These are phyloP conservation scores for Tylopilus sp. DNA, from an alignment of 768 basidiomycete genomes.

Conservation along the genomic window DNA sequence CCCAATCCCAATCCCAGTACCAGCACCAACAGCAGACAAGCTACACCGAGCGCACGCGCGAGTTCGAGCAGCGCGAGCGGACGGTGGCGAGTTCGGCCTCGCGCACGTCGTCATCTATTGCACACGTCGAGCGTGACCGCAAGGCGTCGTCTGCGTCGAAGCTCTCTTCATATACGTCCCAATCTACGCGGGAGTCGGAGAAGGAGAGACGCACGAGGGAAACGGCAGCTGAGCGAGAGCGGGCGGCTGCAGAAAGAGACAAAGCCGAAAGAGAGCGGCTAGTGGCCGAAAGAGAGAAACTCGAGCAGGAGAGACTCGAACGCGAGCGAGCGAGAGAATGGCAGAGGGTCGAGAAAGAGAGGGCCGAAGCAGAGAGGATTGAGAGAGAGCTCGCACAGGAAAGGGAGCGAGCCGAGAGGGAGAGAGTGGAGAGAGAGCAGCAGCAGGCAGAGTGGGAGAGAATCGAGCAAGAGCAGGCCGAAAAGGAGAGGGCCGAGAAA, in stretches of 20 bases:
- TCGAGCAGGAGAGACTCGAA: constrained; percentile 9
- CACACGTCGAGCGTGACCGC: constrained; percentile 25
- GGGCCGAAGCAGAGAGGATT: neutral
- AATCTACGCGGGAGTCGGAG: constrained; percentile 15
- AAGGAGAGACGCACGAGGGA: constrained; percentile 26
- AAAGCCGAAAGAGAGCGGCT: constrained; percentile 14
- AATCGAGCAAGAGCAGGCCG: constrained; percentile 1
- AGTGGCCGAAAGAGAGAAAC: constrained; percentile 13
- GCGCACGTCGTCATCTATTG: constrained; percentile 19
- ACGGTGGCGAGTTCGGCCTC: constrained; percentile 26
- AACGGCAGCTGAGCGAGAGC: constrained; percentile 18
- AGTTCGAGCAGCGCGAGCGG: constrained; percentile 25
- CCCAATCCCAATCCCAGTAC: too few relatives aligned
- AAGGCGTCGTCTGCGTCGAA: constrained; percentile 25
- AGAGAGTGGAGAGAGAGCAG: constrained; percentile 8
- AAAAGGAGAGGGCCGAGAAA: constrained; percentile 4
- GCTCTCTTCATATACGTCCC: constrained; percentile 29
- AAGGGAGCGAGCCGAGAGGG: constrained; percentile 7
- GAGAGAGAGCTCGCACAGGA: constrained; percentile 1
- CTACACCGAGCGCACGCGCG: constrained; percentile 25
- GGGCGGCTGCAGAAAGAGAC: constrained; percentile 12
- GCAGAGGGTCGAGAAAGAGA: constrained; percentile 1
- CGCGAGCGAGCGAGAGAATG: constrained; percentile 6
- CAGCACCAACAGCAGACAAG: constrained; percentile 13
- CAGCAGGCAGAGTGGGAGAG: constrained; percentile 11